Percentiles rank a stretch among this genome's conserved stretches.
Conservation (phyloP, 257 asterid species). For the Marsdenia floribunda region DNA sequence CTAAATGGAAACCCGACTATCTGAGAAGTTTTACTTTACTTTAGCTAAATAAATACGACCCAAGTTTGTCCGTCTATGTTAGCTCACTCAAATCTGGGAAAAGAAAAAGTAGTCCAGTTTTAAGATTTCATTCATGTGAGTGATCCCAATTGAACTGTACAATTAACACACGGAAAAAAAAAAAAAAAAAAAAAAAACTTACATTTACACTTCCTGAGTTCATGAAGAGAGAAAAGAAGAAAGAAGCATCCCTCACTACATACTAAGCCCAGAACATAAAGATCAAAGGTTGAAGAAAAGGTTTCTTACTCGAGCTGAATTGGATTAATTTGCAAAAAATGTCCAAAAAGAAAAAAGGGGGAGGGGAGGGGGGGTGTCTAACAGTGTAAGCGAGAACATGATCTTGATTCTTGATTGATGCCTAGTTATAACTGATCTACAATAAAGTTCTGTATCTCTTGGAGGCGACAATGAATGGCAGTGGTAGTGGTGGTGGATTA, state of each 20-base stretch:
- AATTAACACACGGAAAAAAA: background rate
- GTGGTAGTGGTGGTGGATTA: slow-evolving; percentile 4
- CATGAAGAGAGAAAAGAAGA: background rate
- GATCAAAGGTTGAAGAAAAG: background rate
- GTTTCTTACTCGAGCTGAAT: background rate
- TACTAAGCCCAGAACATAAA: background rate
- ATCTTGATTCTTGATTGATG: background rate
- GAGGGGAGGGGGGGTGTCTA: too few relatives aligned
- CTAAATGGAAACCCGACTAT: too few relatives aligned
- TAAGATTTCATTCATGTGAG: slow-evolving; percentile 3
- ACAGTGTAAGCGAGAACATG: background rate
- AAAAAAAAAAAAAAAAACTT: background rate
- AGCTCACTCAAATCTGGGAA: background rate
- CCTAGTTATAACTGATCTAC: slow-evolving; percentile 8
- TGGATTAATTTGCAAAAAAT: background rate
- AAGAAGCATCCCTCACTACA: background rate
- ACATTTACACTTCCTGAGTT: background rate
- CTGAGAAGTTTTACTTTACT: too few relatives aligned
- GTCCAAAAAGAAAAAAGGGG: too few relatives aligned
- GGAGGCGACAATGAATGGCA: slow-evolving; percentile 29
- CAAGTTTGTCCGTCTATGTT: background rate
- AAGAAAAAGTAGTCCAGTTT: background rate
- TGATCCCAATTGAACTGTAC: slow-evolving; percentile 16
- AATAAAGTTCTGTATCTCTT: slow-evolving; percentile 22
- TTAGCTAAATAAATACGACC: too few relatives aligned